Base-by-base conservation (phyloP, 305 asterid genomes). In the Plantago rigida region DNA sequence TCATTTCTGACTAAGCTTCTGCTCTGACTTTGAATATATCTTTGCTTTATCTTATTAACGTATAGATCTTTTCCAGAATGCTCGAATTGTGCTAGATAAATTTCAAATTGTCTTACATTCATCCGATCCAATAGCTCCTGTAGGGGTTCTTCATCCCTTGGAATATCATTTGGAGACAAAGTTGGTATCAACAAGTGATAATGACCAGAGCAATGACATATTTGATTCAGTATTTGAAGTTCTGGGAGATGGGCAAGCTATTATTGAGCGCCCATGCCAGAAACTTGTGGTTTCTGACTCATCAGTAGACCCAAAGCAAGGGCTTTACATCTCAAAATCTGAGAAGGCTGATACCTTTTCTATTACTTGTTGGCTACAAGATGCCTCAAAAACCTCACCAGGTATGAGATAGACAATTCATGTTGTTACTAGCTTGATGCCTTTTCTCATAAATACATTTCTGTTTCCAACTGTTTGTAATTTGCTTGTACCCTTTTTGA, bases 91-190 rank as follows among this genome's bases (percentile, higher is more conserved):
- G 83, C 91, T 91, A 39, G 98, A 91, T 79, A 83, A 86, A 60
- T 91, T 64, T 82, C 73, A 85, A 77, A 84, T 82, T 71, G 69
- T 85, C 74, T 75, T 84, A 63, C 95, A 84, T 79, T 91, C 98
- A 63, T 58, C 95, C 64, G 96, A 80, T 75, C 73, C 86, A 77
- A 91, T 91, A 76, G 92, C 92, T 74, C 86, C 98, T 51, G 94
- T 91, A 57, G 98, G 95, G 68, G 84, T 91, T 75, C 92, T 87
- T 70, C 98, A 87, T 71, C 95, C 98, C 52, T 47, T 82, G 75
- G 89, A 82, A 74, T 87, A 82, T 73, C 98, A 84, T 79, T 75
- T 91, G 77, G 96, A 85, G 74, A 76, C 56, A 66, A 91, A 87
- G 79, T 60, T 46, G 56, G 76, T 50, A 44, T 69, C 69, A 47